A percentile compares a stretch with the other conserved stretches of the same genome.
phyloP scores from a whole-genome alignment of 2,329 filamentous ascomycete genomes.

The Alternaria sp. region DNA sequence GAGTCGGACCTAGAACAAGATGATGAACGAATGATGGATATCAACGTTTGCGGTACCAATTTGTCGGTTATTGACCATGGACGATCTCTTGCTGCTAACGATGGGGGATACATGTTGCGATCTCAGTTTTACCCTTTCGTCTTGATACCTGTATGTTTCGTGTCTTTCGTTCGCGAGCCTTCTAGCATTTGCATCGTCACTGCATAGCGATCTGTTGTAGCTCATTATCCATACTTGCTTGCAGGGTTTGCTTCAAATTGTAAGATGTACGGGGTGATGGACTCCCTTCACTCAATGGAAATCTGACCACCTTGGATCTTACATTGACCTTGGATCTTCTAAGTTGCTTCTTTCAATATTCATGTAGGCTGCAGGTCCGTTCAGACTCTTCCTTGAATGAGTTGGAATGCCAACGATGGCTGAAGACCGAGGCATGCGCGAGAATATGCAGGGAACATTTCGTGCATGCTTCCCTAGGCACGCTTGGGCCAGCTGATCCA shows the following conservation, averaged over 20 bases:
- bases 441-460: slow-evolving; percentile 1
- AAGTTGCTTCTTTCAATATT: accelerated
- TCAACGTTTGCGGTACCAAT: background rate
- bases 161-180: background rate
- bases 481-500: slow-evolving; percentile 3
- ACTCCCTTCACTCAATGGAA: background rate
- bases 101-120: background rate
- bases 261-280: background rate
- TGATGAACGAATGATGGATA: background rate
- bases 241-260: background rate
- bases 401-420: background rate
- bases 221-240: background rate
- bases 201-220: slow-evolving; percentile 20
- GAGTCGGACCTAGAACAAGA: background rate
- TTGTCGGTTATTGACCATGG: background rate
- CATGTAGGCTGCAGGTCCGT: background rate
- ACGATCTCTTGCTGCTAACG: background rate
- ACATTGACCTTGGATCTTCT: background rate
- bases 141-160: background rate
- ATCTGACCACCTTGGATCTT: background rate
- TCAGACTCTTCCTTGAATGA: background rate
- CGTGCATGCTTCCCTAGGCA: background rate
- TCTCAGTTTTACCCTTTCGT: background rate
- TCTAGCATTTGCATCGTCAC: slow-evolving; percentile 24
- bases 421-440: background rate